phyloP scores from a whole-genome alignment of 495 filamentous ascomycete genomes.

The Hyaloscypha finlandica region DNA sequence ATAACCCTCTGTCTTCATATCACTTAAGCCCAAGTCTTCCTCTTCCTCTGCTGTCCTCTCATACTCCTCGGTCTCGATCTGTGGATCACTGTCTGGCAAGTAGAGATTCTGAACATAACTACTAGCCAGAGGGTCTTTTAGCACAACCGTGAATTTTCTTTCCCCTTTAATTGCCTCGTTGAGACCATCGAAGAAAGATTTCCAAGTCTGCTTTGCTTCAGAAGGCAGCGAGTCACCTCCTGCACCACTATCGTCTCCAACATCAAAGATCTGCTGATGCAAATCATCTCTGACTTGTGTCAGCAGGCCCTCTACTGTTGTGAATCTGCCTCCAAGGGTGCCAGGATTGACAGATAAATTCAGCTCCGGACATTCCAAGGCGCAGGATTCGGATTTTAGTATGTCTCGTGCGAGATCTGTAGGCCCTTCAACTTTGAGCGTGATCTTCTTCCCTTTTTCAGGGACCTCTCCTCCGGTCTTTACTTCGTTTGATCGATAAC shows the following conservation, averaged over 20 bases:
- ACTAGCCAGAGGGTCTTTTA: constrained; percentile 85
- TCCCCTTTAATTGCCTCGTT: constrained; percentile 78
- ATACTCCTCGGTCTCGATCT: constrained; percentile 84
- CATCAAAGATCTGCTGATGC: constrained; percentile 80
- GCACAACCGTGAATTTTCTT: constrained; percentile 78
- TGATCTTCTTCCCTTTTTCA: constrained; percentile 81
- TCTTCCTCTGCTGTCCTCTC: constrained; percentile 85
- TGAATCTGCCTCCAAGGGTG: constrained; percentile 95
- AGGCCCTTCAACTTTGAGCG: constrained; percentile 67
- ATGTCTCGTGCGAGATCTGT: constrained; percentile 89
- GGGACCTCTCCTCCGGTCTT: constrained; percentile 95
- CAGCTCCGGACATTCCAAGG: constrained; percentile 81
- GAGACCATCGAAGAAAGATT: constrained; percentile 74
- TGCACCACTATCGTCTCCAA: constrained; percentile 47
- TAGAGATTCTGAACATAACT: constrained; percentile 91
- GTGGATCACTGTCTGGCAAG: constrained; percentile 70
- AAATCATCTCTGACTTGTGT: constrained; percentile 91
- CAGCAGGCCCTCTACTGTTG: constrained; percentile 92
- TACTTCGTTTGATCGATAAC: constrained; percentile 93
- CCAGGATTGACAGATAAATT: constrained; percentile 82
- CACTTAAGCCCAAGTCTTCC: constrained; percentile 83
- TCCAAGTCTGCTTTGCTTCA: constrained; percentile 70
- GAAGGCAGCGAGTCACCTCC: constrained; percentile 71
- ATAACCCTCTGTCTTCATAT: constrained; percentile 93
- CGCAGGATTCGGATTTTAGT: constrained; percentile 92